These are phyloP conservation scores for Eimeria sp. DNA, from an alignment of 169 alveolate genomes.

Conservation along the genomic window DNA sequence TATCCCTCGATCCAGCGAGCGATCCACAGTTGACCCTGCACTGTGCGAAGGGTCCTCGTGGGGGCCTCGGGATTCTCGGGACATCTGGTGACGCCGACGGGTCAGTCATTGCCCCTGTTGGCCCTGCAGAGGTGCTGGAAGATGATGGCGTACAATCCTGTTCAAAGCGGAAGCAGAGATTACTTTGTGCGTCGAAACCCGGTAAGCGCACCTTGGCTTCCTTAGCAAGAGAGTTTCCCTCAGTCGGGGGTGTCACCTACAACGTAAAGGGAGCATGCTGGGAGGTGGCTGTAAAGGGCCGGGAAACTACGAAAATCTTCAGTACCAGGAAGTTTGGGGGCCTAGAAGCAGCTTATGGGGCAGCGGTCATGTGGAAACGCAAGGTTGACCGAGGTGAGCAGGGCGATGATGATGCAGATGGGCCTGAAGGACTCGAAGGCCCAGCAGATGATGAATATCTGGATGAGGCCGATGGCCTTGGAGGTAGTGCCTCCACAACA, in stretches of 20 bases:
- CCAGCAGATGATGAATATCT: slow-evolving; percentile 54
- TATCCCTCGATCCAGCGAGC: background rate
- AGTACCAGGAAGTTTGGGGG: slow-evolving; percentile 80
- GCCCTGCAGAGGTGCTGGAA: slow-evolving; percentile 58
- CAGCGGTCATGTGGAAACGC: slow-evolving; percentile 79
- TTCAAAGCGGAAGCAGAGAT: slow-evolving; percentile 61
- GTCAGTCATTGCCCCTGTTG: slow-evolving; percentile 1
- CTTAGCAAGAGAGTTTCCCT: slow-evolving; percentile 71
- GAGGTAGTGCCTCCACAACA: slow-evolving; percentile 20
- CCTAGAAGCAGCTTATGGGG: slow-evolving; percentile 78
- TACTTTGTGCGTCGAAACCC: slow-evolving; percentile 43
- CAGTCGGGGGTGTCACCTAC: slow-evolving; percentile 74
- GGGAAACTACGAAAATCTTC: slow-evolving; percentile 47
- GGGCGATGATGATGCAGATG: slow-evolving; percentile 58
- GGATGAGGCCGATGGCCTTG: slow-evolving; percentile 70
- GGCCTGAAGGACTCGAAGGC: slow-evolving; percentile 40
- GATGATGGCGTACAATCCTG: slow-evolving; percentile 40
- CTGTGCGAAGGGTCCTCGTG: slow-evolving; percentile 33
- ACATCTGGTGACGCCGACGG: slow-evolving; percentile 15
- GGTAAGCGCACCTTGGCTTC: slow-evolving; percentile 80
- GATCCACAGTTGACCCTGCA: slow-evolving; percentile 5
- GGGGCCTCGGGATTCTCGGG: slow-evolving; percentile 32
- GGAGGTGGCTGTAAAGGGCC: slow-evolving; percentile 77
- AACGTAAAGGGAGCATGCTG: slow-evolving; percentile 83
- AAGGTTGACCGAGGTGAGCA: slow-evolving; percentile 60